phyloP scores from a whole-genome alignment of 1,284 basidiomycete species.

The Apiotrichum porosum region DNA sequence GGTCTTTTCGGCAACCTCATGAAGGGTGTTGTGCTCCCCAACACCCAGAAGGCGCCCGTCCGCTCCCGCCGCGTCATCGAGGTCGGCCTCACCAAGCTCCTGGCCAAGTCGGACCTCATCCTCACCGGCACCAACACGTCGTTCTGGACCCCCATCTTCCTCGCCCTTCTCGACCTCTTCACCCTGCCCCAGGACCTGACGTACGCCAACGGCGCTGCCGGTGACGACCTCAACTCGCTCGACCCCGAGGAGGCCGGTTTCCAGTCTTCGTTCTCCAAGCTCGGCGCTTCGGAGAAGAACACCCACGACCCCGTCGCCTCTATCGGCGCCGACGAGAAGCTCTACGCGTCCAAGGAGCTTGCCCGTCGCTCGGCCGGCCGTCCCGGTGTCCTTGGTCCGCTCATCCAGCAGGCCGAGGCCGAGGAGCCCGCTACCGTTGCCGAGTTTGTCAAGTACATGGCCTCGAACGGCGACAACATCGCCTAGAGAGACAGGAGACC shows the following conservation, averaged over 20 bases:
- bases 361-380: conserved; percentile 34
- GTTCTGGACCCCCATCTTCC: conserved; percentile 65
- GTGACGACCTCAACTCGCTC: conserved; percentile 56
- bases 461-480: conserved; percentile 19
- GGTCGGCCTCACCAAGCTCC: conserved; percentile 74
- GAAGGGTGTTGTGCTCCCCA: conserved; percentile 71
- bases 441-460: conserved; percentile 44
- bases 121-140: conserved; percentile 60
- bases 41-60: conserved; percentile 70
- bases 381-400: conserved; percentile 44
- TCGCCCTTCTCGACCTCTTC: conserved; percentile 73
- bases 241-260: conserved; percentile 90
- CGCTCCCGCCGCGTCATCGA: conserved; percentile 78
- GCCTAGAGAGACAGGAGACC: background rate
- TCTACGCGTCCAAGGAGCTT: conserved; percentile 45
- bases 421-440: conserved; percentile 12
- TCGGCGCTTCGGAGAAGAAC: conserved; percentile 66
- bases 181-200: conserved; percentile 65
- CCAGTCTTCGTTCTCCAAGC: conserved; percentile 84
- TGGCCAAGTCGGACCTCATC: conserved; percentile 69
- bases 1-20: conserved; percentile 80
- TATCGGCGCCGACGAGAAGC: conserved; percentile 45
- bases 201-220: conserved; percentile 47
- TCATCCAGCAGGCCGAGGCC: conserved; percentile 37
- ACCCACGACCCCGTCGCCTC: conserved; percentile 48